Conservation (phyloP, 1,284 basidiomycete genomes). For the Uromyces viciae-fabae region DNA sequence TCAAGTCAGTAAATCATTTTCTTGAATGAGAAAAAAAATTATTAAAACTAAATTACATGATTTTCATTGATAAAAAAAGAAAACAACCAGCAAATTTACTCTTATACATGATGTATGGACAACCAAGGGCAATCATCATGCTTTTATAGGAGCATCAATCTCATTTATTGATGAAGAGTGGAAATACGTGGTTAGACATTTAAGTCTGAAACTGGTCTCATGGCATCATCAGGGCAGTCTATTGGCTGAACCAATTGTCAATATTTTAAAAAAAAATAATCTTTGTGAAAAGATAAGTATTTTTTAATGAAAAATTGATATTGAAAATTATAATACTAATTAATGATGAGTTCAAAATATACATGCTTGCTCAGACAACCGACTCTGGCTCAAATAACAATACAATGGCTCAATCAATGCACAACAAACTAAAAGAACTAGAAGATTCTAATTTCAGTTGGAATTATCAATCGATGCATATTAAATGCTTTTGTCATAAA, state of each 20-base stretch:
- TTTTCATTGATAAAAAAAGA: too few species aligned
- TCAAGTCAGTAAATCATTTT: too few species aligned
- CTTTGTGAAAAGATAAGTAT: neutral
- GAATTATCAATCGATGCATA: neutral
- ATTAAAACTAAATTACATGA: too few species aligned
- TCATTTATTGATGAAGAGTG: neutral
- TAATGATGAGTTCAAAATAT: too few species aligned
- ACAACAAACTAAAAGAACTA: too few species aligned
- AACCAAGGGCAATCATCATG: neutral
- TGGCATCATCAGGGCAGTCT: neutral
- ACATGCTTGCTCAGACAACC: too few species aligned
- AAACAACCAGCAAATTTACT: constrained; percentile 2
- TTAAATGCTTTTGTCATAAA: neutral
- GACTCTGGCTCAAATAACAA: too few species aligned
- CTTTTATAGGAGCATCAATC: neutral
- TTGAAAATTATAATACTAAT: neutral
- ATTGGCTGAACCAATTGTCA: neutral
- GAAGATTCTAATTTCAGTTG: neutral
- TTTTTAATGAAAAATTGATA: neutral
- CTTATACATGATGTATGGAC: constrained; percentile 16
- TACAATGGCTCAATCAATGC: too few species aligned
- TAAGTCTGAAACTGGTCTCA: neutral
- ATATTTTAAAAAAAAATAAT: neutral
- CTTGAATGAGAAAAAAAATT: too few species aligned
- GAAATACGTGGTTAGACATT: neutral